These are phyloP conservation scores for Hibiscus syriacus DNA, from an alignment of 345 rosid species.

Conservation along the genomic window DNA sequence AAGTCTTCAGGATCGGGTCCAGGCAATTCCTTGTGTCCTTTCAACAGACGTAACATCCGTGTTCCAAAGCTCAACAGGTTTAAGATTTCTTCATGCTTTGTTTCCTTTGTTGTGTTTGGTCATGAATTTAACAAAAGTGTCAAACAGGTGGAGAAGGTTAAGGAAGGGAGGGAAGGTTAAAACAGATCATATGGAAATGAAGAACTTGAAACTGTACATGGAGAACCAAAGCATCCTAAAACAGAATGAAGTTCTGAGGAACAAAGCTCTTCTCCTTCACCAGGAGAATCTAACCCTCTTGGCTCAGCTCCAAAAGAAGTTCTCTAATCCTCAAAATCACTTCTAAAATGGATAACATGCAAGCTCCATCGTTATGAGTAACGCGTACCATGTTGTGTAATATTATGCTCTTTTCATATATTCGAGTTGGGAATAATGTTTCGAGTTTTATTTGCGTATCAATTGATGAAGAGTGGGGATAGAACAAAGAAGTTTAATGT, in stretches of 20 bases:
- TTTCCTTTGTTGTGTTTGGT: conserved; percentile 9
- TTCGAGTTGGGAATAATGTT: not conserved
- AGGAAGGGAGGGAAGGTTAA: conserved; percentile 13
- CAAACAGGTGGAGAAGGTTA: conserved; percentile 29
- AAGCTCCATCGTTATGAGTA: not conserved
- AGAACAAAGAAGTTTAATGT: too few relatives aligned
- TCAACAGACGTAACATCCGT: conserved; percentile 13
- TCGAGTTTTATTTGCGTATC: too few relatives aligned
- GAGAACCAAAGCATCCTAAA: conserved; percentile 57
- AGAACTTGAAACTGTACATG: conserved; percentile 54
- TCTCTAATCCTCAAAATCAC: conserved; percentile 7
- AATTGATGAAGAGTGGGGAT: not conserved
- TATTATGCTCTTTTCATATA: not conserved
- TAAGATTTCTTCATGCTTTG: conserved; percentile 5
- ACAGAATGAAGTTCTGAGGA: conserved; percentile 62
- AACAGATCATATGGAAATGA: conserved; percentile 36
- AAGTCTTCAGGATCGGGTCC: conserved; percentile 19
- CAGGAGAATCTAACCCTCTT: conserved; percentile 62
- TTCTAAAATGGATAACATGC: not conserved
- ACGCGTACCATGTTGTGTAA: not conserved
- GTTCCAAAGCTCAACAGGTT: conserved; percentile 26
- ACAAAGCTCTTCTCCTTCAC: conserved; percentile 54
- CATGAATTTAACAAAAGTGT: not conserved
- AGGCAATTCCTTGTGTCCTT: conserved; percentile 1
- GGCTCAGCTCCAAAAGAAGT: conserved; percentile 37